These are phyloP conservation scores for Penicillium sp. DNA, from an alignment of 2,329 filamentous ascomycete species.

Conservation along the genomic window DNA sequence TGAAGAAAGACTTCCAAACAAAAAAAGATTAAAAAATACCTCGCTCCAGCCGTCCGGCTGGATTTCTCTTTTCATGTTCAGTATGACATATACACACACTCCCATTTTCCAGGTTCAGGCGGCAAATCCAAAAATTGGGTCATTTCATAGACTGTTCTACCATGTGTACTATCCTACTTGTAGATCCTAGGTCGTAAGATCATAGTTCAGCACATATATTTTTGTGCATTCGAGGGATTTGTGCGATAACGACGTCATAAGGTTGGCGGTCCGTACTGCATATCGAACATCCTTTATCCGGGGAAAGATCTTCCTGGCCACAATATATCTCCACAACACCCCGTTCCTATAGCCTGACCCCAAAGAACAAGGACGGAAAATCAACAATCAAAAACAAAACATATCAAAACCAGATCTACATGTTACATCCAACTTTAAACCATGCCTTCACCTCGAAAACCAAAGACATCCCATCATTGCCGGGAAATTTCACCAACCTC, in stretches of 20 bases:
- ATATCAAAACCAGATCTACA: neutral
- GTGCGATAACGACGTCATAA: conserved; percentile 15
- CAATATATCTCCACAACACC: conserved; percentile 1
- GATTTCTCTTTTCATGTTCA: conserved; percentile 37
- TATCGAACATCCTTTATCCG: neutral
- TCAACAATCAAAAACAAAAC: no score
- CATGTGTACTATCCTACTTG: no score
- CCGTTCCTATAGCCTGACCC: neutral
- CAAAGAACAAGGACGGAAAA: neutral
- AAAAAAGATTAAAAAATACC: conserved; percentile 40
- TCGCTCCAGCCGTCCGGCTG: conserved; percentile 36
- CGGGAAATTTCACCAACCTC: no score
- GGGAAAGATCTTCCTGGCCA: neutral
- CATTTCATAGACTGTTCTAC: conserved; percentile 1
- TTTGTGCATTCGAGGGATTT: conserved; percentile 2
- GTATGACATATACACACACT: conserved; percentile 36
- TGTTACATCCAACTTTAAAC: neutral
- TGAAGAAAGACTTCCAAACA: conserved; percentile 35
- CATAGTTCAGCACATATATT: neutral
- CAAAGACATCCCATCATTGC: neutral
- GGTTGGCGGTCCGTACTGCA: neutral
- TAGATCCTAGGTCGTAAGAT: no score
- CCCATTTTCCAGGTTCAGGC: conserved; percentile 35
- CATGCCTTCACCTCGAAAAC: neutral
- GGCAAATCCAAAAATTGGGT: conserved; percentile 35